Conservation (phyloP, 345 rosid genomes). For the Gynandropsis gynandra region DNA sequence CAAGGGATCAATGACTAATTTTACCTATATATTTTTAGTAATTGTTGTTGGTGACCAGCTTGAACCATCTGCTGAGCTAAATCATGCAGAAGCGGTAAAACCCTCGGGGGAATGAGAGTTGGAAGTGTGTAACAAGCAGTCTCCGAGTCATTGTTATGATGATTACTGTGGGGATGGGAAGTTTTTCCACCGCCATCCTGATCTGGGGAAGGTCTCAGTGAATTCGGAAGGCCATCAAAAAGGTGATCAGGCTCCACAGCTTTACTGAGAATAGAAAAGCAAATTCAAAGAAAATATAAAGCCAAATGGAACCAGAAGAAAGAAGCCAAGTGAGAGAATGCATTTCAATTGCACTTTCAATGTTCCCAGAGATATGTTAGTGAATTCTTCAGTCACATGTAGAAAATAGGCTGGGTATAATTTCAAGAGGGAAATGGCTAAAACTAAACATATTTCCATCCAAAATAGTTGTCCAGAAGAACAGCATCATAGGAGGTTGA, state of each 20-base stretch:
- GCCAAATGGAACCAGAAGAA: too few relatives aligned
- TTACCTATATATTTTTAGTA: constrained; percentile 71
- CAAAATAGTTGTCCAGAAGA: too few relatives aligned
- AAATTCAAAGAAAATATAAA: too few relatives aligned
- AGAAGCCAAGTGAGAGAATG: too few relatives aligned
- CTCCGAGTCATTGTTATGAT: constrained; percentile 48
- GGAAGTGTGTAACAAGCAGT: constrained; percentile 66
- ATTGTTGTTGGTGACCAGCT: constrained; percentile 78
- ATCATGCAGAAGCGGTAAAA: constrained; percentile 85
- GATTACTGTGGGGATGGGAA: constrained; percentile 42
- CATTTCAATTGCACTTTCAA: too few relatives aligned
- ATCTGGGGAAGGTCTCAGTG: constrained; percentile 77
- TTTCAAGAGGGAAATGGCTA: too few relatives aligned
- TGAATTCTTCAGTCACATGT: too few relatives aligned
- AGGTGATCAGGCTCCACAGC: constrained; percentile 95
- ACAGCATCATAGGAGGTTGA: too few relatives aligned
- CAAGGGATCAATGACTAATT: too few relatives aligned
- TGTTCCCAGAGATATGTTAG: too few relatives aligned
- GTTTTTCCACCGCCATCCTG: constrained; percentile 40
- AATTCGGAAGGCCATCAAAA: constrained; percentile 89
- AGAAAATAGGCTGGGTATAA: too few relatives aligned
- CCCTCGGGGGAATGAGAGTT: constrained; percentile 75
- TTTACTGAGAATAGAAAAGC: constrained; percentile 54
- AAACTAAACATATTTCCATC: too few relatives aligned
- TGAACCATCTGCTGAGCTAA: constrained; percentile 87